Percentiles rank a stretch among this genome's conserved stretches.
Evolutionary conservation across 2,329 filamentous ascomycete species (phyloP).

Genomic region (Ophiostoma tasmaniense): DNA sequence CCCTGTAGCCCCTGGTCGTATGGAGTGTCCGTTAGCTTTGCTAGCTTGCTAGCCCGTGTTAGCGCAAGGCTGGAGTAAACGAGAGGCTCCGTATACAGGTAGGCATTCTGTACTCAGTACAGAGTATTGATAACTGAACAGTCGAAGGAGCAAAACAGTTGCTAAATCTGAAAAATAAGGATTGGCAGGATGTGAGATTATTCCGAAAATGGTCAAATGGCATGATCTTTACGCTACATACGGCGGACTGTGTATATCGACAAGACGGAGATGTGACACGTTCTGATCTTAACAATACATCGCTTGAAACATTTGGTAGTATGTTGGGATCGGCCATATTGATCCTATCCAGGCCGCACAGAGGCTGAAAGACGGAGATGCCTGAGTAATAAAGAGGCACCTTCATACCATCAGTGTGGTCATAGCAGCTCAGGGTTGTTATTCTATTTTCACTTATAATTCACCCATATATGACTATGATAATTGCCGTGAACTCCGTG

Average conservation of each 20-base stretch:
- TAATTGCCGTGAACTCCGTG: not conserved
- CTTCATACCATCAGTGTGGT: not conserved
- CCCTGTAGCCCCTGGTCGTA: not conserved
- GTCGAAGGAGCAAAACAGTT: not conserved
- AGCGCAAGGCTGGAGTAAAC: conserved; percentile 6
- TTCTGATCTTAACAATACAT: not conserved
- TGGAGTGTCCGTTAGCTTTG: not conserved
- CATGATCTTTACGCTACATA: not conserved
- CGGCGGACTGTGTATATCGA: not conserved
- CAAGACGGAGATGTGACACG: not conserved
- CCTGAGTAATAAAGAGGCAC: not conserved
- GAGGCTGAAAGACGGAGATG: not conserved
- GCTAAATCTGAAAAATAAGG: not conserved
- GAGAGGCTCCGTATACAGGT: not conserved
- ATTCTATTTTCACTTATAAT: not conserved
- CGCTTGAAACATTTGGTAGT: not conserved
- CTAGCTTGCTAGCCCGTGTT: not conserved
- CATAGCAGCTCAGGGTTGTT: not conserved
- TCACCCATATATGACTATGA: not conserved
- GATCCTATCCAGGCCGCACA: not conserved
- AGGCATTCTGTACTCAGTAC: too few species aligned
- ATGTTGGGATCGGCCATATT: not conserved
- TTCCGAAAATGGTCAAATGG: not conserved
- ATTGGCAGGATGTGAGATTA: not conserved
- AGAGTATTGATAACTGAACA: too few species aligned